Base-by-base conservation (phyloP, 306 rosid genomes). In the Acacia melanoxylon region DNA sequence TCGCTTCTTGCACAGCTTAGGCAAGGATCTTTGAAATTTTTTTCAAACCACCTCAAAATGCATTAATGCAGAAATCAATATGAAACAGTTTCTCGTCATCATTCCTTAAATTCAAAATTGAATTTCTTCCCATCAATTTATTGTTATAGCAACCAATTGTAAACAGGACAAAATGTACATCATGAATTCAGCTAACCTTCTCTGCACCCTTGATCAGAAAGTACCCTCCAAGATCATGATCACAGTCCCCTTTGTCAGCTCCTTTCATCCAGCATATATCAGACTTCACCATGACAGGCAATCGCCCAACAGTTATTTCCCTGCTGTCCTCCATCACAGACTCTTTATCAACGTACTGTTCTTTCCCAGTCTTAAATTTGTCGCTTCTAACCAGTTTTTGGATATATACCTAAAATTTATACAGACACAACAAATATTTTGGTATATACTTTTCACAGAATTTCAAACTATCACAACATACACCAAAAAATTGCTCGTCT, bases 231-330 rank as follows among this genome's bases (percentile, higher is more conserved):
- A 86, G 91, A 74, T 95, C 99, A 84, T 90, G 92, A 46, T 95
- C 98, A 76, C 97, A 93, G 72, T 95, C 98, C 73, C 82, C 87
- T 81, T 91, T 93, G 73, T 92, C 90, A 0, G 46, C 91, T 9
- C 59, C 97, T 74, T 89, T 95, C 98, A 87, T 91, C 94, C 96
- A 92, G 72, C 99, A 95, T 19, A 95, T 76, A 84, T 95, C 90
- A 56, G 99, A 93, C 84, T 83, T 95, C 41, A 95, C 98, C 99
- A 95, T 95, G 40, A 95, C 95, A 68, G 99, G 98, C 78, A 95
- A 68, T 68, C 92, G 91, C 41, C 99, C 99, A 29, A 93, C 83
- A 17, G 86, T 84, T 6, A 92, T 79, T 37, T 92, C 97, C 83
- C 94, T 89, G 61, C 22, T 69, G 0, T 92, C 96, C 8, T 84